phyloP scores from a whole-genome alignment of 495 filamentous ascomycete genomes.

The Durotheca rogersii region DNA sequence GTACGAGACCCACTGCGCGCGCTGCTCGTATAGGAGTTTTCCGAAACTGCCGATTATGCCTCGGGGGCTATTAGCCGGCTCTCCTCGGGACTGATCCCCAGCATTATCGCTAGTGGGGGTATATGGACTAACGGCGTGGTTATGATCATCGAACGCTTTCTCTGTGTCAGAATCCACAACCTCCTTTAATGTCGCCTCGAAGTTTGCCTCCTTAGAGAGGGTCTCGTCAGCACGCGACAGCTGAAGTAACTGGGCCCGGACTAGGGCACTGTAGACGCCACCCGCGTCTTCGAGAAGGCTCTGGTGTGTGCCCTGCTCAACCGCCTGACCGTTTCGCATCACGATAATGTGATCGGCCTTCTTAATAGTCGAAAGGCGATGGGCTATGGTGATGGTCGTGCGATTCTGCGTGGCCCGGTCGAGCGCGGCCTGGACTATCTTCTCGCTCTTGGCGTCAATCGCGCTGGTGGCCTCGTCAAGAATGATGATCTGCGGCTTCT shows the following conservation, averaged over 20 bases:
- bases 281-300: slow-evolving; percentile 55
- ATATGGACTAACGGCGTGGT: background rate
- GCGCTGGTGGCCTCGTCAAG: slow-evolving; percentile 82
- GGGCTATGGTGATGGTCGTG: slow-evolving; percentile 77
- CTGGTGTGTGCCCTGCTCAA: slow-evolving; percentile 68
- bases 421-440: slow-evolving; percentile 67
- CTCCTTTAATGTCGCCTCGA: background rate
- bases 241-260: slow-evolving; percentile 46
- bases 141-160: background rate
- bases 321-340: slow-evolving; percentile 58
- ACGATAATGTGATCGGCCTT: slow-evolving; percentile 72
- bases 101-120: too few species aligned
- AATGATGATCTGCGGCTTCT: slow-evolving; percentile 75
- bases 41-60: slow-evolving; percentile 43
- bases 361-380: slow-evolving; percentile 68
- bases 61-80: slow-evolving; percentile 14
- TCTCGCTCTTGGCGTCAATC: slow-evolving; percentile 71
- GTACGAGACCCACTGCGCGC: slow-evolving; percentile 30
- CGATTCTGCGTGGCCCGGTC: slow-evolving; percentile 64
- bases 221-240: background rate
- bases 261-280: slow-evolving; percentile 55
- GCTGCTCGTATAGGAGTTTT: slow-evolving; percentile 42
- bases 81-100: too few species aligned
- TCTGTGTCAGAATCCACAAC: too few species aligned
- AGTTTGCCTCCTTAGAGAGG: background rate